Evolutionary conservation across 495 filamentous ascomycete species (phyloP), one percentile per base, ranked within the genome.

Genomic region (Tuber umbilicatum): DNA sequence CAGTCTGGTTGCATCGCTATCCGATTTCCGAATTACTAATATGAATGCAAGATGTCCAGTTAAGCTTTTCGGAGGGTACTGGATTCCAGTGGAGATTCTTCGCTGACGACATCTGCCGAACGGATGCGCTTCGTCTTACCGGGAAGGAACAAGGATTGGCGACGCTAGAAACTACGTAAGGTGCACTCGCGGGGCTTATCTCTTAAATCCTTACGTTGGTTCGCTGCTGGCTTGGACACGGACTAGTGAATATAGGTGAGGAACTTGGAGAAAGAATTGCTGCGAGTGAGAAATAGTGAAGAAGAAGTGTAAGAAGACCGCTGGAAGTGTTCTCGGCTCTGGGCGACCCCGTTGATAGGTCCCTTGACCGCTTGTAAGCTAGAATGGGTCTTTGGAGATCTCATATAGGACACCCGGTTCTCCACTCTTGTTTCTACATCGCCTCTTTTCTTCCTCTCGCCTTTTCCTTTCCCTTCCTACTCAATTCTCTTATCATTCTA

Each of bases 21-120:
- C 55, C n/a, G 55, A 16, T 14, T 31, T 64, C 55, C 55, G 55
- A 64, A 64, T 64, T 64, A 64, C 55, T 64, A 64, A 64, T 16
- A 31, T 64, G 55, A 31, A 64, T 2, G 55, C n/a, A 31, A 31
- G 27, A 31, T 21, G 55, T 64, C 55, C 3, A 2, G n/a, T 31
- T 64, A 64, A 64, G 55, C 55, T 64, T 64, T 64, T 64, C 5
- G 3, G 3, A 10, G 5, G n/a, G 14, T n/a, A 31, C 55, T 64
- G 27, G 55, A 64, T 64, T 64, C 55, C 12, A 64, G 55, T 31
- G 55, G 55, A 31, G 14, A 5, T 23, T 5, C 23, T 31, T 64
- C 12, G n/a, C n/a, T 55, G 50, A 55, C 50, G 9, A 27, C 50
- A 27, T 55, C 50, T 55, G 21, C 0, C 23, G 50, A 55, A 55